These are phyloP conservation scores for Mortierella sp. DNA, from an alignment of 371 early-diverging fungal genomes.

Conservation along the genomic window DNA sequence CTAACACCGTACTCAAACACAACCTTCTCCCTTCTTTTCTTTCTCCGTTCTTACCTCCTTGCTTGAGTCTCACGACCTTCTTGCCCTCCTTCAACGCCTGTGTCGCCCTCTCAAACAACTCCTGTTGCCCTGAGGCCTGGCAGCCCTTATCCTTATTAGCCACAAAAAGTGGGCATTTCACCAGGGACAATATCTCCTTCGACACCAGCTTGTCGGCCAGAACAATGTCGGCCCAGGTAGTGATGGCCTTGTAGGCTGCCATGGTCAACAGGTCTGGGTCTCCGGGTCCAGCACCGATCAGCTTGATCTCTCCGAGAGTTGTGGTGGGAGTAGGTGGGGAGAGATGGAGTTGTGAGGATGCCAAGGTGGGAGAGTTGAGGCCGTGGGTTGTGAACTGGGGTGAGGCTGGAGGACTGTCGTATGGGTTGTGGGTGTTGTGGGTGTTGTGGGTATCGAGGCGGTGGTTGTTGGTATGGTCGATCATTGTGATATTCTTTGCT, in stretches of 20 bases:
- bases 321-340: background rate
- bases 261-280: constrained; percentile 87
- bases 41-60: constrained; percentile 68
- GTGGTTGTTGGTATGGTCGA: constrained; percentile 5
- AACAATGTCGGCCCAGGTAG: constrained; percentile 81
- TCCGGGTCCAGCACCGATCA: constrained; percentile 92
- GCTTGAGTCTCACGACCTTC: constrained; percentile 89
- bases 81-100: constrained; percentile 75
- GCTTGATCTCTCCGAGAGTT: constrained; percentile 48
- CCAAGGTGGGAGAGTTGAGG: background rate
- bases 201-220: constrained; percentile 90
- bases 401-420: constrained; percentile 54
- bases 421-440: constrained; percentile 19
- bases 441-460: too few relatives aligned
- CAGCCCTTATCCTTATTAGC: constrained; percentile 84
- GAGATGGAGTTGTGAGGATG: background rate
- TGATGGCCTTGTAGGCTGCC: constrained; percentile 78
- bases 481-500: background rate
- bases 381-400: constrained; percentile 22
- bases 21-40: too few relatives aligned
- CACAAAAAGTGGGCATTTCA: constrained; percentile 70
- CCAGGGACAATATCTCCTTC: constrained; percentile 72
- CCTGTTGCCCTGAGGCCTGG: constrained; percentile 86
- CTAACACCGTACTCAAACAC: background rate
- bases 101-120: constrained; percentile 79